Evolutionary conservation across 306 rosid genomes (phyloP).

Genomic region (Glycine soja): DNA sequence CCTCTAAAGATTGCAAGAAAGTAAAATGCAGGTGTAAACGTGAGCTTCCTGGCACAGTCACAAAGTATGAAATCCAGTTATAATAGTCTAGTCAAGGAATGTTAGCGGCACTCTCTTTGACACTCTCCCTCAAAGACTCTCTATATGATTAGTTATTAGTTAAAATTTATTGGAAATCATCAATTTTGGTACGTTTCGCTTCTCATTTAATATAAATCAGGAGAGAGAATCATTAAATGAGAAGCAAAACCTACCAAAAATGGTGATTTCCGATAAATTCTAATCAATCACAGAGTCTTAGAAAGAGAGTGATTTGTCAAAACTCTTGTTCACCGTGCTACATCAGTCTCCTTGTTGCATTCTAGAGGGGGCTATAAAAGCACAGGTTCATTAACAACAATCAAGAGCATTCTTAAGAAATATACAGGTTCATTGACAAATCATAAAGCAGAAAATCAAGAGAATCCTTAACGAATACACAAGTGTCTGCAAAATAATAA

Average conservation of each 20-base stretch:
- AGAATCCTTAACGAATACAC: conserved; percentile 5
- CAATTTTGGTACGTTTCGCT: too few relatives aligned
- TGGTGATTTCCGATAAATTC: too few relatives aligned
- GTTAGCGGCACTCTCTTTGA: too few relatives aligned
- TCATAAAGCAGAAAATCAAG: conserved; percentile 15
- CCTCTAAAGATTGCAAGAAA: conserved; percentile 4
- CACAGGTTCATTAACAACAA: conserved; percentile 12
- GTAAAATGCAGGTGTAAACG: not conserved
- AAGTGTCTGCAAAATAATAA: conserved; percentile 13
- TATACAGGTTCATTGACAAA: conserved; percentile 23
- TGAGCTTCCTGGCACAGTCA: conserved; percentile 4
- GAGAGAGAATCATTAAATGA: too few relatives aligned
- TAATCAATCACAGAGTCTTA: too few relatives aligned
- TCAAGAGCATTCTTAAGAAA: conserved; percentile 2
- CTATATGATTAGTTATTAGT: too few relatives aligned
- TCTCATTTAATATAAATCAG: too few relatives aligned
- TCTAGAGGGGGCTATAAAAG: not conserved
- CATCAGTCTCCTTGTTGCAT: conserved; percentile 9
- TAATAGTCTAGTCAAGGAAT: not conserved
- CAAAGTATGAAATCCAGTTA: conserved; percentile 2
- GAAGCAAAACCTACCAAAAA: too few relatives aligned
- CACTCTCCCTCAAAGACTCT: too few relatives aligned
- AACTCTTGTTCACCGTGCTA: conserved; percentile 6
- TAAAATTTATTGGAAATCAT: too few relatives aligned
- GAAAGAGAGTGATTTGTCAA: not conserved